Evolutionary conservation across 768 basidiomycete genomes (phyloP).

Genomic region (Lactarius trivialis): DNA sequence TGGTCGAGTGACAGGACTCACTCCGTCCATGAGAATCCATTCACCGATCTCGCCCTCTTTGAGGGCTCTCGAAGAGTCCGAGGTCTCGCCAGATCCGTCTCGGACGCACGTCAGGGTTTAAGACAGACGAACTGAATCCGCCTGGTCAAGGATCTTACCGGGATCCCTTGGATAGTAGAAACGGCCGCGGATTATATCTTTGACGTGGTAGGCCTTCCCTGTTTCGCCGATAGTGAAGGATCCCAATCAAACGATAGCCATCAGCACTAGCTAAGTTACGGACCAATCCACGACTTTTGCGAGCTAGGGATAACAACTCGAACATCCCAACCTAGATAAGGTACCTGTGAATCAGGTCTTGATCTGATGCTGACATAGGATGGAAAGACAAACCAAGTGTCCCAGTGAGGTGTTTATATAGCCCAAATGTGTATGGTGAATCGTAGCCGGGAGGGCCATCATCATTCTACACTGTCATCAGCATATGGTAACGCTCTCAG

Average conservation of each 20-base stretch:
- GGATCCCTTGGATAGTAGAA: constrained; percentile 72
- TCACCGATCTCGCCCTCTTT: constrained; percentile 75
- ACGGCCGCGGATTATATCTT: constrained; percentile 57
- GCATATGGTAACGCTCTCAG: background rate
- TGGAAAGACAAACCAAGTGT: constrained; percentile 44
- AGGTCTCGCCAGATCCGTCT: constrained; percentile 67
- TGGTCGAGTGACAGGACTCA: constrained; percentile 32
- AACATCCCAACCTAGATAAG: constrained; percentile 60
- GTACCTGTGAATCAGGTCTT: constrained; percentile 4
- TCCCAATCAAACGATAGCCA: background rate
- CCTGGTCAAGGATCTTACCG: constrained; percentile 30
- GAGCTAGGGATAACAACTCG: constrained; percentile 74
- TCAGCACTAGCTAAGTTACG: constrained; percentile 17
- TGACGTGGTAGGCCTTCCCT: constrained; percentile 82
- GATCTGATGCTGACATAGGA: background rate
- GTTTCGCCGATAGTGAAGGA: constrained; percentile 1
- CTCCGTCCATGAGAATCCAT: constrained; percentile 88
- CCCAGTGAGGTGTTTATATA: constrained; percentile 55
- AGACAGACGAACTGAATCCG: background rate
- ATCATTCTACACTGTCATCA: constrained; percentile 54
- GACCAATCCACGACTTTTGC: constrained; percentile 88
- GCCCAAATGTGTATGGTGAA: constrained; percentile 70
- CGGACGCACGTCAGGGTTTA: background rate
- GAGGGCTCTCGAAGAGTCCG: constrained; percentile 53
- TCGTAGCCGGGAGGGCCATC: constrained; percentile 72